phyloP scores from a whole-genome alignment of 1,139 yeast species.

The Scheffersomyces cryptocercus region DNA sequence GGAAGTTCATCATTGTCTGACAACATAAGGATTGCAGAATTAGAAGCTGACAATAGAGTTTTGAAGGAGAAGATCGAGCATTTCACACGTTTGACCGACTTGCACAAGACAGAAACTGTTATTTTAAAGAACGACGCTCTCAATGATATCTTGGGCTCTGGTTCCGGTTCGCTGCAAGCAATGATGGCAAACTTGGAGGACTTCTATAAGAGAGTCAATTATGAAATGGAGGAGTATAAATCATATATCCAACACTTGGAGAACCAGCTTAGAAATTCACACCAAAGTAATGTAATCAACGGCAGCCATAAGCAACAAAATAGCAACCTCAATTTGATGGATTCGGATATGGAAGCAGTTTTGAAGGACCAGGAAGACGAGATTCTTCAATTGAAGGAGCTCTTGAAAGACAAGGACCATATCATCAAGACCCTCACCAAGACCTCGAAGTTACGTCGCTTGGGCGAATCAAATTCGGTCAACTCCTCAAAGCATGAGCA shows the following conservation, averaged over 20 bases:
- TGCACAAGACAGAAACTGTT: slow-evolving; percentile 55
- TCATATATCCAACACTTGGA: slow-evolving; percentile 67
- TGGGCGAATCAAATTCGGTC: slow-evolving; percentile 37
- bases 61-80: slow-evolving; percentile 71
- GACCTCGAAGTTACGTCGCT: slow-evolving; percentile 52
- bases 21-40: slow-evolving; percentile 32
- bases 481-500: slow-evolving; percentile 9
- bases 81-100: slow-evolving; percentile 59
- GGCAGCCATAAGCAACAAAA: slow-evolving; percentile 17
- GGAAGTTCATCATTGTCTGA: not conserved
- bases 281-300: slow-evolving; percentile 23
- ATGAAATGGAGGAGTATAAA: slow-evolving; percentile 62
- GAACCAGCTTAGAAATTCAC: slow-evolving; percentile 43
- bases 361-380: slow-evolving; percentile 71
- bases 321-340: slow-evolving; percentile 11
- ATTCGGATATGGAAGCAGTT: slow-evolving; percentile 15
- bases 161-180: slow-evolving; percentile 37
- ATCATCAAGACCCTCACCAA: slow-evolving; percentile 74
- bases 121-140: slow-evolving; percentile 56
- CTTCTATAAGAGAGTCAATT: slow-evolving; percentile 41
- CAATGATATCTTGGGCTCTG: slow-evolving; percentile 48
- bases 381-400: slow-evolving; percentile 61
- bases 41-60: slow-evolving; percentile 62
- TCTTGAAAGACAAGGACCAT: slow-evolving; percentile 68
- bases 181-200: slow-evolving; percentile 50